phyloP scores from a whole-genome alignment of 148 eudicot species.

The Camellia japonica region DNA sequence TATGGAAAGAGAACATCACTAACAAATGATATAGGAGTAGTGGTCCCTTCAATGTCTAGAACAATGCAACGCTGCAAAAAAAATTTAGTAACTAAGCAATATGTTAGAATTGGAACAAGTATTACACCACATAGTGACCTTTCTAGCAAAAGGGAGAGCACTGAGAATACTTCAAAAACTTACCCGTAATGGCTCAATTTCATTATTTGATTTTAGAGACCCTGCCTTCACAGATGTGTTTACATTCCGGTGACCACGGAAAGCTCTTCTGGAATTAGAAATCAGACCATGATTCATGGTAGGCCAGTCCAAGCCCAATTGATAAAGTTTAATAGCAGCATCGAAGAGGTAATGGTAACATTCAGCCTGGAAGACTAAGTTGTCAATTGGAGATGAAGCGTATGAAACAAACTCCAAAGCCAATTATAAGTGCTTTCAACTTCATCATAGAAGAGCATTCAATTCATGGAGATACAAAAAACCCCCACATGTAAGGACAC shows the following conservation, averaged over 20 bases:
- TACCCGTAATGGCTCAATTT: slow-evolving; percentile 36
- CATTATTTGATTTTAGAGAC: slow-evolving; percentile 10
- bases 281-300: slow-evolving; percentile 75
- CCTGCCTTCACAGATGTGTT: slow-evolving; percentile 28
- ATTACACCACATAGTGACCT: neutral
- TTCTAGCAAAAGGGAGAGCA: slow-evolving; percentile 11
- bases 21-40: slow-evolving; percentile 94
- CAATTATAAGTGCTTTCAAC: neutral
- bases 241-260: slow-evolving; percentile 24
- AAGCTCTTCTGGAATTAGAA: slow-evolving; percentile 27
- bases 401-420: slow-evolving; percentile 1
- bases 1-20: slow-evolving; percentile 92
- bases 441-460: neutral
- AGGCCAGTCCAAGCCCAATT: slow-evolving; percentile 81
- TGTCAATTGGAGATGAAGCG: neutral
- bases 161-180: slow-evolving; percentile 14
- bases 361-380: slow-evolving; percentile 63
- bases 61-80: slow-evolving; percentile 83
- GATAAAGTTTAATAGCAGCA: slow-evolving; percentile 86
- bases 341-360: slow-evolving; percentile 95
- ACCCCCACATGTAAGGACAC: no score
- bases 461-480: neutral
- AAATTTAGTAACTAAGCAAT: neutral
- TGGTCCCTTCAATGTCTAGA: slow-evolving; percentile 98
- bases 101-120: neutral